phyloP scores from a whole-genome alignment of 2,329 filamentous ascomycete species.

The Neophaeococcomyces mojaviensis region DNA sequence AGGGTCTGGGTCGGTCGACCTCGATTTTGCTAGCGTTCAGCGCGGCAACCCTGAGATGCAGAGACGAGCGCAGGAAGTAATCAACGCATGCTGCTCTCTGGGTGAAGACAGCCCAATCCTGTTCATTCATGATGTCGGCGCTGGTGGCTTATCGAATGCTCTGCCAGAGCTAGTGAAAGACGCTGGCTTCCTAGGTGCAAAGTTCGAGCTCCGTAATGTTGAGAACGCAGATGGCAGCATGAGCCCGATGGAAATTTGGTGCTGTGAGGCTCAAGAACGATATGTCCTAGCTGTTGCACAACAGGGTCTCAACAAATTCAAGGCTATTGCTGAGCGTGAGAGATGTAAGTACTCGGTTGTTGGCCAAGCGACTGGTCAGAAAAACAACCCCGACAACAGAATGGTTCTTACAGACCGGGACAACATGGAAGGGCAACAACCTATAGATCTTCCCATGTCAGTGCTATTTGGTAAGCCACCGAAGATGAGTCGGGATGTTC shows the following conservation, averaged over 20 bases:
- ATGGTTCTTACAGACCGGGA: conserved; percentile 75
- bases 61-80: conserved; percentile 92
- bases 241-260: conserved; percentile 97
- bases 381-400: conserved; percentile 52
- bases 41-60: conserved; percentile 96
- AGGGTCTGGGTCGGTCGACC: conserved; percentile 77
- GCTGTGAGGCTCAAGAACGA: conserved; percentile 91
- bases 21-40: conserved; percentile 96
- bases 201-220: conserved; percentile 88
- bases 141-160: conserved; percentile 77
- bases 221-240: conserved; percentile 85
- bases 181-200: conserved; percentile 71
- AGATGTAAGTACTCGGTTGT: conserved; percentile 90
- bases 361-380: conserved; percentile 58
- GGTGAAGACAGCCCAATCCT: conserved; percentile 82
- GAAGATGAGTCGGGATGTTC: conserved; percentile 69
- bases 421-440: conserved; percentile 55
- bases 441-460: conserved; percentile 84
- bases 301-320: conserved; percentile 66
- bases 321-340: conserved; percentile 66
- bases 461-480: conserved; percentile 81
- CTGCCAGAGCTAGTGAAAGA: conserved; percentile 87
- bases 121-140: conserved; percentile 96
- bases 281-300: conserved; percentile 86
- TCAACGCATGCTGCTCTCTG: conserved; percentile 83